Evolutionary conservation across 2,329 filamentous ascomycete species (phyloP).

Genomic region (Microsporum canis): DNA sequence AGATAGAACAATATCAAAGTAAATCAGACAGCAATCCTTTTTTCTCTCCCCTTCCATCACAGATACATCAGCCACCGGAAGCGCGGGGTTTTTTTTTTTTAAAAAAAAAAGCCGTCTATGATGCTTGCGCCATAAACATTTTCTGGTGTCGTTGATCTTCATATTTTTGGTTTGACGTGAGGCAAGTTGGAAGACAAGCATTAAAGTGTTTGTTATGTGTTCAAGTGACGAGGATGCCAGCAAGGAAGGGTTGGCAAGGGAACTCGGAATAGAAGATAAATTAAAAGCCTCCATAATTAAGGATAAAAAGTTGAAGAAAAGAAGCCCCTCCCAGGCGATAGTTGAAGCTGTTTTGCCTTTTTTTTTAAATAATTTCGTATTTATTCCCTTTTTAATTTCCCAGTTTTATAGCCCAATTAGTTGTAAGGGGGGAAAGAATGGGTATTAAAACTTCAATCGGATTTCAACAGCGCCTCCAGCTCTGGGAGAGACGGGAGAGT

Average conservation of each 20-base stretch:
- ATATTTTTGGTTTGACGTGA: neutral
- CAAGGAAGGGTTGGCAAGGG: neutral
- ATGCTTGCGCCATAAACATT: neutral
- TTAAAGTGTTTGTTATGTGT: neutral
- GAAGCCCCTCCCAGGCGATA: neutral
- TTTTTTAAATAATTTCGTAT: neutral
- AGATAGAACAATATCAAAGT: neutral
- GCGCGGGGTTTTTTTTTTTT: neutral
- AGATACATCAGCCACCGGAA: neutral
- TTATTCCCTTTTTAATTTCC: neutral
- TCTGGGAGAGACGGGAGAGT: neutral
- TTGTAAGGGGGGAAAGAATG: neutral
- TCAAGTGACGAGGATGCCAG: neutral
- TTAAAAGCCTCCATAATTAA: neutral
- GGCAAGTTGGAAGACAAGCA: neutral
- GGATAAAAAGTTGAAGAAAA: neutral
- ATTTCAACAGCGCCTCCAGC: neutral
- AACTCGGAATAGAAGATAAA: neutral
- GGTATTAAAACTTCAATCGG: neutral
- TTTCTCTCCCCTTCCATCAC: neutral
- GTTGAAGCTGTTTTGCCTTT: neutral
- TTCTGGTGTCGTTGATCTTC: neutral
- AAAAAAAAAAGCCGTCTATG: neutral
- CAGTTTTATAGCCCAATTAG: neutral
- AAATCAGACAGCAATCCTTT: neutral